Conservation (phyloP, 176 grass and related monocot species). For the Rhynchospora tenuis region DNA sequence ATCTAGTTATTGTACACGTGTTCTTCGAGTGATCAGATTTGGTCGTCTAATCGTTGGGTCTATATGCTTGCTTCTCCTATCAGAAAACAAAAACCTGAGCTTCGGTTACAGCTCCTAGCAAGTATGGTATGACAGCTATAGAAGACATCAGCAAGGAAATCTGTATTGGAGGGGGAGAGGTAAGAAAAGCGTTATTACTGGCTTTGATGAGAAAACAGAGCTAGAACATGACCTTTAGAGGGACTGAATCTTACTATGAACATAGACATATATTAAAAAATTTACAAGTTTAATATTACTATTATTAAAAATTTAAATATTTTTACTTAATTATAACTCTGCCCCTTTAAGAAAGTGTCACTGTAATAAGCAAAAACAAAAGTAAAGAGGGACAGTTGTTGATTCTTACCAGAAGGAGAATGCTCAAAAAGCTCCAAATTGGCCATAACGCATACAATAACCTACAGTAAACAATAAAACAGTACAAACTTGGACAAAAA, state of each 20-base stretch:
- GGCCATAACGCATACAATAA: constrained; percentile 26
- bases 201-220: too few species aligned
- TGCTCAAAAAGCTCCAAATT: constrained; percentile 24
- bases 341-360: background rate
- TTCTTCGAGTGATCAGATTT: background rate
- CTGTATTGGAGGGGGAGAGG: background rate
- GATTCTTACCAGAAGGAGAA: constrained; percentile 24
- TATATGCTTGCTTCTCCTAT: background rate
- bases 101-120: background rate
- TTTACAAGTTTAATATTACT: too few species aligned
- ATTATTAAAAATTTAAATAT: too few species aligned
- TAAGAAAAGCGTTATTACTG: background rate
- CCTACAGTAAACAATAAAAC: background rate
- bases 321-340: background rate
- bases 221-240: too few species aligned
- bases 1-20: background rate
- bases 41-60: background rate
- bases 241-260: too few species aligned
- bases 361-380: background rate
- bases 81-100: constrained; percentile 5
- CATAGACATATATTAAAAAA: too few species aligned
- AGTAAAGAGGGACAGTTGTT: background rate
- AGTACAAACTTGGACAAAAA: background rate
- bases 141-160: constrained; percentile 23
- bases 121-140: constrained; percentile 18